Percentiles rank a stretch among this genome's conserved stretches.
Evolutionary conservation across 2,329 filamentous ascomycete genomes (phyloP).

Genomic region (Fusarium verticillioides): DNA sequence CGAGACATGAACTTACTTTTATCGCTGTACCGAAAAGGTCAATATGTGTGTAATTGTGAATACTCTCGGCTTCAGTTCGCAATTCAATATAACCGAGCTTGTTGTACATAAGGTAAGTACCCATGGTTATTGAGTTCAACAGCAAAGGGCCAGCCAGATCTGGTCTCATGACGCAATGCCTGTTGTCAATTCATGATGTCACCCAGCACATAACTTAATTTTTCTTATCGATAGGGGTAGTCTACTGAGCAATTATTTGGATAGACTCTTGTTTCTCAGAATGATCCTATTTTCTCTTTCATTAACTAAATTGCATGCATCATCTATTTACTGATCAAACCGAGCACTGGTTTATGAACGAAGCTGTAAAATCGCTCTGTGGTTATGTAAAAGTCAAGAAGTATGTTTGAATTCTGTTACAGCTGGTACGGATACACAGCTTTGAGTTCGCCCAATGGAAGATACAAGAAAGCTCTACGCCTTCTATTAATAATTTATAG

Average conservation of each 20-base stretch:
- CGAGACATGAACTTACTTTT: neutral
- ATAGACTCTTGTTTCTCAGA: neutral
- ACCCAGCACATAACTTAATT: constrained; percentile 22
- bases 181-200: constrained; percentile 25
- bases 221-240: neutral
- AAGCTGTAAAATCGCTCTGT: neutral
- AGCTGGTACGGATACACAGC: neutral
- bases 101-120: neutral
- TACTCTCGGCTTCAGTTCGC: neutral
- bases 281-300: neutral
- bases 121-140: neutral
- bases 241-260: neutral
- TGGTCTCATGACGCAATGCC: constrained; percentile 35
- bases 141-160: constrained; percentile 4
- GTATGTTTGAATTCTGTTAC: neutral
- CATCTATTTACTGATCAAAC: neutral
- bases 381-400: neutral
- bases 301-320: neutral
- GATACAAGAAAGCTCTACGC: neutral
- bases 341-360: neutral
- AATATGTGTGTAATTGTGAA: neutral
- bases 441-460: neutral
- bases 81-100: constrained; percentile 1
- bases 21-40: constrained; percentile 3
- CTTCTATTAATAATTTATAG: neutral